phyloP scores from a whole-genome alignment of 2,329 filamentous ascomycete species.

The Penicillium sp. region DNA sequence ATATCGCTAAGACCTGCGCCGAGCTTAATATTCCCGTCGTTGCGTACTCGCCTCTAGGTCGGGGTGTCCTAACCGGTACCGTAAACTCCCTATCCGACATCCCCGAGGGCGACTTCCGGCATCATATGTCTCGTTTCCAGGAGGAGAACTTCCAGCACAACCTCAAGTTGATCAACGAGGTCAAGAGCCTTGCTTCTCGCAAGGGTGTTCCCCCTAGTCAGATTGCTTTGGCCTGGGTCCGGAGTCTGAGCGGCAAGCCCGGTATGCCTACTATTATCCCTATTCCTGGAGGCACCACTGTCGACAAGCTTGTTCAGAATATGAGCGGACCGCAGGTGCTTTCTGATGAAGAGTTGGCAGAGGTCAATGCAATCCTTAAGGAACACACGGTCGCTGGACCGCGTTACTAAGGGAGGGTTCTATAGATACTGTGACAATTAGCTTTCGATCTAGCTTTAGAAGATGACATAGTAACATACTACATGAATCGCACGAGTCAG shows the following conservation, averaged over 20 bases:
- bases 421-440: constrained; percentile 9
- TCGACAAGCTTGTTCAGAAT: constrained; percentile 35
- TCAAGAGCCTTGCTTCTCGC: constrained; percentile 42
- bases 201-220: constrained; percentile 46
- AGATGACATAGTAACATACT: constrained; percentile 9
- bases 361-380: constrained; percentile 50
- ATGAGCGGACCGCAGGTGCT: constrained; percentile 27
- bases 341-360: constrained; percentile 41
- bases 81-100: constrained; percentile 46
- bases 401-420: constrained; percentile 22
- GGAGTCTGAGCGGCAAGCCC: constrained; percentile 38
- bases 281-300: constrained; percentile 35
- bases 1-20: constrained; percentile 52
- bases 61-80: constrained; percentile 52
- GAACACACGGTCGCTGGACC: constrained; percentile 38
- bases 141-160: constrained; percentile 49
- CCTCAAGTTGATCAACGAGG: constrained; percentile 44
- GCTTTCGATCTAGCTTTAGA: constrained; percentile 7
- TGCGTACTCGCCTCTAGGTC: constrained; percentile 56
- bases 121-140: constrained; percentile 47
- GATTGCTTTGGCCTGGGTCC: constrained; percentile 49
- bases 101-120: constrained; percentile 45
- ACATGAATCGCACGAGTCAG: constrained; percentile 27
- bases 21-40: constrained; percentile 55
- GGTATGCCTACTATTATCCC: constrained; percentile 43